phyloP scores from a whole-genome alignment of 2,329 filamentous ascomycete species.

The Pyricularia sp. region DNA sequence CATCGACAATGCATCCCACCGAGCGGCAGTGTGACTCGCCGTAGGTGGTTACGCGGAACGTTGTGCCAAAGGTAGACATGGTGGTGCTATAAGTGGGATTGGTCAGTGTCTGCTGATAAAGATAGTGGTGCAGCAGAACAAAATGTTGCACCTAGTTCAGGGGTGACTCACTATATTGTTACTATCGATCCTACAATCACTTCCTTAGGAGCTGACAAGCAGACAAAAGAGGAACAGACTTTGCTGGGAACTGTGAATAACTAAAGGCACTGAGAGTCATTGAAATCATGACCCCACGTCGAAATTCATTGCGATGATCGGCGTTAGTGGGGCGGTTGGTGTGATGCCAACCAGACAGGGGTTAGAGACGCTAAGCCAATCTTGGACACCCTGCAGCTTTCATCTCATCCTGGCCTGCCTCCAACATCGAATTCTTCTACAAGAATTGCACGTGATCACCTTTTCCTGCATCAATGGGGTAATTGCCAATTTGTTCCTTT shows the following conservation, averaged over 20 bases:
- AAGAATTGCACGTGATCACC: background rate
- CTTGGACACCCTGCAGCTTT: background rate
- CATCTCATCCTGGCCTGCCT: background rate
- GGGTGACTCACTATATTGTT: background rate
- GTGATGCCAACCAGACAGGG: background rate
- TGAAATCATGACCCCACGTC: background rate
- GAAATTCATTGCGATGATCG: background rate
- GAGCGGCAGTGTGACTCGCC: conserved; percentile 68
- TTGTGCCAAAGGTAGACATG: conserved; percentile 83
- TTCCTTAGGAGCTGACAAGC: background rate
- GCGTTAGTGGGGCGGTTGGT: background rate
- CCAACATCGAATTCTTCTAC: background rate
- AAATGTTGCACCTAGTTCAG: background rate
- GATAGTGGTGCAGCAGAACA: background rate
- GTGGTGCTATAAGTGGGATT: conserved; percentile 12
- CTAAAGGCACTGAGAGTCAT: background rate
- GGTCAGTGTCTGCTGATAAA: background rate
- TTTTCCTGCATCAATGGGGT: background rate
- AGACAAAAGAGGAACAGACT: background rate
- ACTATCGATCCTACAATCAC: too few relatives aligned
- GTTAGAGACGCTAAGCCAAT: background rate
- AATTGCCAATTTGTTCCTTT: background rate
- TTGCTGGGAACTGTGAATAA: background rate
- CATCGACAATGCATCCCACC: conserved; percentile 92
- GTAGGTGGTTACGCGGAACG: conserved; percentile 71